Evolutionary conservation across 257 asterid genomes (phyloP), one percentile per base, ranked within the genome.

Genomic region (Fraxinus excelsior): DNA sequence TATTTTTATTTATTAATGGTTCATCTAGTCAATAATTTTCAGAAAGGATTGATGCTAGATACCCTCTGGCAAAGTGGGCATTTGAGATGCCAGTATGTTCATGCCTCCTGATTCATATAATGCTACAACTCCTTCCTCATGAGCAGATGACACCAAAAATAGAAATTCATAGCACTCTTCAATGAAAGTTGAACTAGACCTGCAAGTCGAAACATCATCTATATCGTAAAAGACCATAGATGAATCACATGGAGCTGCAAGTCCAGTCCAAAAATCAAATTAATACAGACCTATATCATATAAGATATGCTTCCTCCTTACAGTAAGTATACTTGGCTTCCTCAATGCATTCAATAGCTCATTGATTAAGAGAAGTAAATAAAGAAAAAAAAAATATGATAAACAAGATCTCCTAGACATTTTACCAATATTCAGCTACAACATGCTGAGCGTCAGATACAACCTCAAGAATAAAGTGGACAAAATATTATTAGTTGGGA

Each of bases 141-240:
- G 89, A 51, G 91, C 91, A 66, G 76, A 80, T 35, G 88, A 75
- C 74, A 93, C 97, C 86, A 90, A 80, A 85, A 81, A 82, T 25
- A 93, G 82, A 86, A 91, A 85, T 70, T 93, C 99, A 28, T 66
- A 91, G 89, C 97, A 95, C 65, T 93, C 96, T 67, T 89, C 96
- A 19, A 75, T 78, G 67, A 90, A 62, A 81, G 94, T 73, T 69
- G 82, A 65, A 69, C 79, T 79, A 76, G 84, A 83, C 26, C 99
- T 95, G 90, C 83, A 84, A 78, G 78, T 46, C 60, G 4, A 78
- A 74, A 46, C 42, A 78, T 80, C 70, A 37, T 67, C 75, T 13
- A 37, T 67, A 76, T 40, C 67, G 16, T 65, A 38, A 75, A 81
- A 32, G 72, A 8, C 66, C 29, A 58, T 7, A 58, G 66, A 6